phyloP scores from a whole-genome alignment of 345 rosid species.

The Eucalyptus erythrocorys region DNA sequence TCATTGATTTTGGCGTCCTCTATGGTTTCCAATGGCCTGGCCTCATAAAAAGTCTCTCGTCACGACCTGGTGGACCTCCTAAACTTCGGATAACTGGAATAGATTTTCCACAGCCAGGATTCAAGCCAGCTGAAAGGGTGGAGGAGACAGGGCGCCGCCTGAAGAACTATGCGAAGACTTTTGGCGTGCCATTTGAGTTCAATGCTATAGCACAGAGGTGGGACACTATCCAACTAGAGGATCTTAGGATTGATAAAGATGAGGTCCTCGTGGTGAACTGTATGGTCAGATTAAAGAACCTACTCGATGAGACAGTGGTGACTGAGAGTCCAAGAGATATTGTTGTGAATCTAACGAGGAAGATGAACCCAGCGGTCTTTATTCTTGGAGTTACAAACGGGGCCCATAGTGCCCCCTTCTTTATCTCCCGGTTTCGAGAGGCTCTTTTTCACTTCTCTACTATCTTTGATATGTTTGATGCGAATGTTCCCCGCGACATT shows the following conservation, averaged over 20 bases:
- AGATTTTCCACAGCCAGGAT: conserved; percentile 54
- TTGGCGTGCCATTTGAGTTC: conserved; percentile 42
- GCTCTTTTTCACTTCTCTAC: conserved; percentile 43
- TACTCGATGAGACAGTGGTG: conserved; percentile 52
- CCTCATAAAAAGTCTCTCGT: conserved; percentile 37
- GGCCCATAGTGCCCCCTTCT: conserved; percentile 35
- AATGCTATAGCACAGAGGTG: conserved; percentile 48
- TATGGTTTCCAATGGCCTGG: conserved; percentile 67
- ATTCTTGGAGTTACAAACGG: conserved; percentile 36
- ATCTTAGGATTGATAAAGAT: conserved; percentile 29
- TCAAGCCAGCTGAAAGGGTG: conserved; percentile 42
- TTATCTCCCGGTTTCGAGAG: conserved; percentile 45
- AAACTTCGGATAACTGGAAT: conserved; percentile 43
- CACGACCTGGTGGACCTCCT: conserved; percentile 36
- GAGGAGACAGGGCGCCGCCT: conserved; percentile 45
- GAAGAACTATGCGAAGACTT: conserved; percentile 29
- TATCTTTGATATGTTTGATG: conserved; percentile 37
- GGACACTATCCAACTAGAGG: conserved; percentile 42
- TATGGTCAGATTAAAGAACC: conserved; percentile 25
- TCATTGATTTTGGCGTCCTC: conserved; percentile 47
- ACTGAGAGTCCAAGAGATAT: conserved; percentile 31
- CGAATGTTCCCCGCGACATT: conserved; percentile 29
- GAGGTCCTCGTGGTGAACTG: conserved; percentile 44
- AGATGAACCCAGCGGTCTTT: conserved; percentile 31
- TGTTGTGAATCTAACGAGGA: conserved; percentile 26